phyloP scores from a whole-genome alignment of 768 basidiomycete genomes.

The Collybia sordida region DNA sequence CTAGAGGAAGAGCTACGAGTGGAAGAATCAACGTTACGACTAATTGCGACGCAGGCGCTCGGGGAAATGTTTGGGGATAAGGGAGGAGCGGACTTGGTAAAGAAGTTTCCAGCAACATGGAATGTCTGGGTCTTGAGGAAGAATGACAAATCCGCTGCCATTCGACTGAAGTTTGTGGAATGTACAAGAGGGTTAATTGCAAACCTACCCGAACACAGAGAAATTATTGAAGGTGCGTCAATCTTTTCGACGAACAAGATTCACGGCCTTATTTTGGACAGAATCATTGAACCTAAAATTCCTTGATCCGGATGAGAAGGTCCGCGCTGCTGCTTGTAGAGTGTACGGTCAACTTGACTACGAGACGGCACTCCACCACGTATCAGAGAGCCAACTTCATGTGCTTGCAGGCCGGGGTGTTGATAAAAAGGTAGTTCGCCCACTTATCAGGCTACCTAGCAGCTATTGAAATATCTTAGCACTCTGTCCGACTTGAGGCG shows the following conservation, averaged over 20 bases:
- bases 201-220: constrained; percentile 65
- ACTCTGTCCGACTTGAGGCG: constrained; percentile 71
- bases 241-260: neutral
- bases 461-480: constrained; percentile 29
- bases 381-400: constrained; percentile 60
- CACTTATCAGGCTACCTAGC: neutral
- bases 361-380: constrained; percentile 84
- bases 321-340: constrained; percentile 82
- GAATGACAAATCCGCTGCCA: constrained; percentile 69
- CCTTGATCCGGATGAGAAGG: constrained; percentile 87
- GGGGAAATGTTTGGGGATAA: constrained; percentile 90
- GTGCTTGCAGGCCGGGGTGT: constrained; percentile 67
- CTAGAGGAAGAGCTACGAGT: constrained; percentile 88
- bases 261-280: constrained; percentile 20
- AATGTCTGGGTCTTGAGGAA: constrained; percentile 75
- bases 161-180: constrained; percentile 82
- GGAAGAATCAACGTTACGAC: constrained; percentile 67
- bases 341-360: constrained; percentile 85
- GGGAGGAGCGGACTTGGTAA: constrained; percentile 68
- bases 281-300: constrained; percentile 66
- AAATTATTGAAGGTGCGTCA: constrained; percentile 68
- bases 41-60: constrained; percentile 82
- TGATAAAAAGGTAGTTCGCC: constrained; percentile 78
- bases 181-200: constrained; percentile 57
- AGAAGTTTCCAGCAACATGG: constrained; percentile 86